Base-by-base conservation (phyloP, 257 asterid genomes). In the Mitragyna speciosa region DNA sequence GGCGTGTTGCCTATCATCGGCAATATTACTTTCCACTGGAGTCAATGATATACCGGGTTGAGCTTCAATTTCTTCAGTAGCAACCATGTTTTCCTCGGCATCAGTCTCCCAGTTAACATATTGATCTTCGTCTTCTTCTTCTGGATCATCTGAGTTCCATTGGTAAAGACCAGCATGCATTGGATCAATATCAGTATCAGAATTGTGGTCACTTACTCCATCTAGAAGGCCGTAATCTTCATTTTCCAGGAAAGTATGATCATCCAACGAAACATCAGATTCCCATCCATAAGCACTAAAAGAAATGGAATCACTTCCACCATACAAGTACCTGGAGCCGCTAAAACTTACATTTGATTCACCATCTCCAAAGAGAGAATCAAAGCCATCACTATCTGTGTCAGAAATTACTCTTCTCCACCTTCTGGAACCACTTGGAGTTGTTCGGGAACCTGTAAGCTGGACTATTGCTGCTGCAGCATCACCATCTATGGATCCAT, bases 151-250 rank as follows among this genome's bases (percentile, higher is more conserved):
- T 0, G 91, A 89, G 85, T 90, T 86, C 97, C 96, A 93, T 3
- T 74, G 92, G 85, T 85, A 88, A 36, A 86, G 81, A 51, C 97
- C 99, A 0, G 96, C 97, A 81, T 91, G 89, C 99, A 93, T 95
- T 61, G 99, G 99, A 78, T 95, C 97, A 66, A 95, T 92, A 86
- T 93, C 98, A 56, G 88, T 89, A 81, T 91, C 97, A 84, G 90
- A 87, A 45, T 93, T 97, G 19, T 77, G 71, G 52, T 86, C 97
- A 83, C 94, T 88, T 74, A 81, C 92, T 82, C 86, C 89, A 85
- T 76, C 87, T 39, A 83, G 82, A 79, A 74, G 86, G 66, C 73
- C 88, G 66, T 83, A 82, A 69, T 86, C 85, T 43, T 87, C 94
- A 76, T 86, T 83, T 68, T 80, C 97, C 83, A 89, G 51, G 74